Percentiles rank a stretch among this genome's conserved stretches.
Evolutionary conservation across 805 yeast species (phyloP).

Genomic region (Candida parachauliodes): DNA sequence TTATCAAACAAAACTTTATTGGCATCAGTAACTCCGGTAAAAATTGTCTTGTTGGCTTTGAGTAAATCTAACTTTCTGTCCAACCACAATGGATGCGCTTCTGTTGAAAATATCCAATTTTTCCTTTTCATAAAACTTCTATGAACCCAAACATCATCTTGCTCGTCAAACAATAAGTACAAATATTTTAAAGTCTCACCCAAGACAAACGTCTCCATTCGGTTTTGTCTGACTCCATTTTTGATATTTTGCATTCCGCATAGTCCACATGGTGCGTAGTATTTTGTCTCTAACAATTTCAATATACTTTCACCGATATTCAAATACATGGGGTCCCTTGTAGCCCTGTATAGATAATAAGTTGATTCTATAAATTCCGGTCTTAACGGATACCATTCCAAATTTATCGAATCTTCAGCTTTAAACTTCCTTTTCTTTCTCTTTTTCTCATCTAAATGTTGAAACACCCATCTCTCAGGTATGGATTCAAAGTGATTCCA

Average conservation of each 20-base stretch:
- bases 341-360: constrained; percentile 77
- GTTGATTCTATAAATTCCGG: constrained; percentile 93
- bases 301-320: constrained; percentile 69
- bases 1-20: too few relatives aligned
- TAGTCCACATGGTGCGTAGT: constrained; percentile 71
- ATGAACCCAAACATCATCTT: constrained; percentile 44
- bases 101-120: constrained; percentile 71
- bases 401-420: constrained; percentile 30
- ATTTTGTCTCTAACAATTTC: constrained; percentile 48
- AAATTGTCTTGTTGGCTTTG: constrained; percentile 2
- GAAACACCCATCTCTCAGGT: constrained; percentile 80
- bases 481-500: constrained; percentile 80
- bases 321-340: constrained; percentile 79
- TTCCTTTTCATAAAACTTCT: constrained; percentile 29
- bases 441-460: constrained; percentile 10
- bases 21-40: constrained; percentile 6
- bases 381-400: constrained; percentile 90
- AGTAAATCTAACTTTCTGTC: constrained; percentile 21
- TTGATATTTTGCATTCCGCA: constrained; percentile 70
- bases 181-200: constrained; percentile 86
- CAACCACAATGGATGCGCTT: constrained; percentile 88
- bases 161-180: constrained; percentile 72
- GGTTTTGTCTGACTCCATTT: constrained; percentile 59
- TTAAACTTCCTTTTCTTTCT: constrained; percentile 1
- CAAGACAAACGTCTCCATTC: constrained; percentile 90